Evolutionary conservation across 2,329 filamentous ascomycete species (phyloP), one percentile per base, ranked within the genome.

Genomic region (Ophiostoma piceae): DNA sequence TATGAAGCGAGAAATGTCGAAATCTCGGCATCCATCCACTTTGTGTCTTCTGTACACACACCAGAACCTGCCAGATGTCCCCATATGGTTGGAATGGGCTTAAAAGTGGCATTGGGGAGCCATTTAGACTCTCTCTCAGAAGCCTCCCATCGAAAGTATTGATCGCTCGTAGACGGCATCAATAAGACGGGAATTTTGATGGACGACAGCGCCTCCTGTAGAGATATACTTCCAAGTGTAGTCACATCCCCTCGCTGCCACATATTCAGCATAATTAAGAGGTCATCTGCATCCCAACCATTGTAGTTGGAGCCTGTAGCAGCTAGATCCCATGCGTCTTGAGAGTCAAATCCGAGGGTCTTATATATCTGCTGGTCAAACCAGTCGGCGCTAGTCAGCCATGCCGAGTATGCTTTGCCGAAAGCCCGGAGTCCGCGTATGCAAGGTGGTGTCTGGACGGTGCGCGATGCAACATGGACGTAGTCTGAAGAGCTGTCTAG

Each of bases 71-170:
- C 73, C 4, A 71, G 9, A 65, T 74, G 73, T 2, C 73, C 73
- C 73, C 73, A 74, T 12, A 73, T n/a, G 0, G 69, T 71, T 0
- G 72, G 71, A 12, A 74, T 73, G 2, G 70, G 54, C 4, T 64
- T 32, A 22, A 73, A 35, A 1, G 60, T 69, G 0, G 66, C 73
- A 3, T 69, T 7, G 8, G 67, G 66, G 4, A 74, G 41, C 19
- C 32, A 11, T 26, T 85, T 66, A 77, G 94, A 88, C 75, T 95
- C 92, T 70, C 89, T 88, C 74, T 90, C 86, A 0, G 90, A 92
- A 73, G 94, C 92, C 74, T 94, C 91, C 0, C 90, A 90, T 68
- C 91, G 90, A 73, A 95, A 94, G 76, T 94, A 94, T 4, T 94
- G 81, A 76, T 94, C 92, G 0, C 90, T 93, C 76, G 90, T 87